Evolutionary conservation across 2,329 filamentous ascomycete species (phyloP).

Genomic region (Herpomyces periplanetae): DNA sequence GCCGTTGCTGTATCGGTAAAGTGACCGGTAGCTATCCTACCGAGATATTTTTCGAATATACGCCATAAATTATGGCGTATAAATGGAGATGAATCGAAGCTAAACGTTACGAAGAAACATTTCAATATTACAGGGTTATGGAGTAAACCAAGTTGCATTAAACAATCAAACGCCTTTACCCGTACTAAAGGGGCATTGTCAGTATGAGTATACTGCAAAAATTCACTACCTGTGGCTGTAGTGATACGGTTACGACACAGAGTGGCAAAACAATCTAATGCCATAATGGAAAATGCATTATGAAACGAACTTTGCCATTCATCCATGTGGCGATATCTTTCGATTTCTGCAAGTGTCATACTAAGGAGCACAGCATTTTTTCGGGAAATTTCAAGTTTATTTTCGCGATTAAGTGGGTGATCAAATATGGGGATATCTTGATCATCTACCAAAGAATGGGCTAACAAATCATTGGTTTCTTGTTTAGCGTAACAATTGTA

Average conservation of each 20-base stretch:
- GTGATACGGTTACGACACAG: conserved; percentile 15
- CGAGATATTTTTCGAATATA: conserved; percentile 15
- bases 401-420: too few species aligned
- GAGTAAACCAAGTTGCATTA: conserved; percentile 15
- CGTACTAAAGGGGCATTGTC: conserved; percentile 20
- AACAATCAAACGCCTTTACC: conserved; percentile 16
- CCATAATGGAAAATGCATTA: conserved; percentile 20
- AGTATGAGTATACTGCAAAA: conserved; percentile 18
- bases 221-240: conserved; percentile 14
- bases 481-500: too few species aligned
- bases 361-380: conserved; percentile 14
- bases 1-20: background rate
- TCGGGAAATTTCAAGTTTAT: conserved; percentile 13
- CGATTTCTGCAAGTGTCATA: conserved; percentile 21
- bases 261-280: conserved; percentile 16
- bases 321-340: conserved; percentile 20
- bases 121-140: conserved; percentile 12
- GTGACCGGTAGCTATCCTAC: conserved; percentile 18
- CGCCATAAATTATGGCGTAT: conserved; percentile 14
- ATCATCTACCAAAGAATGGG: too few species aligned
- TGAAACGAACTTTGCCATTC: conserved; percentile 25
- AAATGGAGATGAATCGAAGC: conserved; percentile 16
- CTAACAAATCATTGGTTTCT: too few species aligned
- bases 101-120: conserved; percentile 16
- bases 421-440: too few species aligned